Percentiles rank a stretch among this genome's conserved stretches.
Conservation (phyloP, 805 yeast species). For the Diddensiella caesifluorescens region DNA sequence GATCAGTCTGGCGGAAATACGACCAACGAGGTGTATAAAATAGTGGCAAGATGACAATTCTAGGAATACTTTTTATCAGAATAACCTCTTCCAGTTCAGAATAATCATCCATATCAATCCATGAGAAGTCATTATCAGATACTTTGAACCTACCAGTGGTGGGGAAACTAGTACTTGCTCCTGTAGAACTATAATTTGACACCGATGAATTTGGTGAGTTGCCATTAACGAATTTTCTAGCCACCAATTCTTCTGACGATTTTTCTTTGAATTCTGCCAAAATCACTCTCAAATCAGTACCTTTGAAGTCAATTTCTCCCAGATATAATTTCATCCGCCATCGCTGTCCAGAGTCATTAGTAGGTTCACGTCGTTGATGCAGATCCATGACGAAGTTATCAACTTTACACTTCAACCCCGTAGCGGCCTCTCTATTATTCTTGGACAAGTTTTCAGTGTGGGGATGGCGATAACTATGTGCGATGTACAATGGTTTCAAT, state of each 20-base stretch:
- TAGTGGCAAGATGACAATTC: constrained; percentile 53
- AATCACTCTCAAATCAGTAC: constrained; percentile 64
- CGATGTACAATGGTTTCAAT: constrained; percentile 64
- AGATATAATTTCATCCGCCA: constrained; percentile 51
- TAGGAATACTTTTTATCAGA: constrained; percentile 25
- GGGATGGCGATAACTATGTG: constrained; percentile 57
- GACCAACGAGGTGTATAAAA: constrained; percentile 63
- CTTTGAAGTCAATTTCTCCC: constrained; percentile 64
- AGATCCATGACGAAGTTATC: constrained; percentile 55
- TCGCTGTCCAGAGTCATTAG: constrained; percentile 34
- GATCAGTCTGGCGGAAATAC: constrained; percentile 59
- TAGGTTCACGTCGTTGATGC: constrained; percentile 48
- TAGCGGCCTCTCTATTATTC: constrained; percentile 40
- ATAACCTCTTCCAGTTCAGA: constrained; percentile 51
- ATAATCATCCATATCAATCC: constrained; percentile 77
- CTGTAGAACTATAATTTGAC: constrained; percentile 19
- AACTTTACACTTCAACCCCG: constrained; percentile 67
- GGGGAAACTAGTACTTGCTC: constrained; percentile 21
- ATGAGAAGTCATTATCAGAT: constrained; percentile 37
- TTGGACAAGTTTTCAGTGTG: constrained; percentile 40
- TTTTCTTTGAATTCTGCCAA: constrained; percentile 59
- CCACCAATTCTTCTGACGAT: constrained; percentile 41
- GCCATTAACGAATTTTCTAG: constrained; percentile 20
- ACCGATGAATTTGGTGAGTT: constrained; percentile 18
- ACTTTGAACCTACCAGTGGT: constrained; percentile 27